A percentile compares a stretch with the other conserved stretches of the same genome.
phyloP scores from a whole-genome alignment of 1,284 basidiomycete species.

The Irpex sp. region DNA sequence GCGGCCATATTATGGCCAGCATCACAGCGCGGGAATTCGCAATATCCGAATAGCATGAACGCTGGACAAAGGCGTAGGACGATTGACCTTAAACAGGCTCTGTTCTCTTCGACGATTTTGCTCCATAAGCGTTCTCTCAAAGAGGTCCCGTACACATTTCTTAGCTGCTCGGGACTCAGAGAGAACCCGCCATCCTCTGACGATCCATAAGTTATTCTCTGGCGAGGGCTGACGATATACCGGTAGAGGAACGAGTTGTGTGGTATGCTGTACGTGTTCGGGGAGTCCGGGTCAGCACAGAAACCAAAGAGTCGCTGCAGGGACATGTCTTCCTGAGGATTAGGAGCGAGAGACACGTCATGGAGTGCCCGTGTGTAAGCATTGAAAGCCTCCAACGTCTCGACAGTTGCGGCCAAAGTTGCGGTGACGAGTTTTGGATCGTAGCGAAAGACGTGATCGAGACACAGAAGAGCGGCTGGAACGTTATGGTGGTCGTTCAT shows the following conservation, averaged over 20 bases:
- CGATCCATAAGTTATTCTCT: not conserved
- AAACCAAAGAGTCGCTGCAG: slow-evolving; percentile 39
- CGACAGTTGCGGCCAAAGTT: slow-evolving; percentile 20
- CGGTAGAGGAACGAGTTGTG: slow-evolving; percentile 21
- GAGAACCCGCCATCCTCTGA: not conserved
- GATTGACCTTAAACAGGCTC: slow-evolving; percentile 24
- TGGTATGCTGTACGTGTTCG: slow-evolving; percentile 20
- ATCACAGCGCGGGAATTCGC: slow-evolving; percentile 32
- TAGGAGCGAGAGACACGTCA: not conserved
- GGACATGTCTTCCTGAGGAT: slow-evolving; percentile 28
- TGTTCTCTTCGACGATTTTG: slow-evolving; percentile 33
- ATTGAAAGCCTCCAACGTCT: slow-evolving; percentile 31
- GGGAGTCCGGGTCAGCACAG: slow-evolving; percentile 19
- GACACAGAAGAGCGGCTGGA: slow-evolving; percentile 37
- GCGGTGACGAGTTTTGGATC: slow-evolving; percentile 17
- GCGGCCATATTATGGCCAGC: slow-evolving; percentile 4
- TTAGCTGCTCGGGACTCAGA: not conserved
- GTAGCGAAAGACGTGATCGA: slow-evolving; percentile 37
- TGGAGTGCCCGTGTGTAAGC: slow-evolving; percentile 34
- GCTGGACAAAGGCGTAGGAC: slow-evolving; percentile 41
- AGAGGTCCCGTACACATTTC: not conserved
- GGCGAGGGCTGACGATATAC: not conserved
- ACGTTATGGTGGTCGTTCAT: slow-evolving; percentile 18
- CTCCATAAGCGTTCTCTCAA: not conserved
- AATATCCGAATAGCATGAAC: slow-evolving; percentile 30